Base-by-base conservation (phyloP, 1,284 basidiomycete species). In the Sphaerobolus stellatus region DNA sequence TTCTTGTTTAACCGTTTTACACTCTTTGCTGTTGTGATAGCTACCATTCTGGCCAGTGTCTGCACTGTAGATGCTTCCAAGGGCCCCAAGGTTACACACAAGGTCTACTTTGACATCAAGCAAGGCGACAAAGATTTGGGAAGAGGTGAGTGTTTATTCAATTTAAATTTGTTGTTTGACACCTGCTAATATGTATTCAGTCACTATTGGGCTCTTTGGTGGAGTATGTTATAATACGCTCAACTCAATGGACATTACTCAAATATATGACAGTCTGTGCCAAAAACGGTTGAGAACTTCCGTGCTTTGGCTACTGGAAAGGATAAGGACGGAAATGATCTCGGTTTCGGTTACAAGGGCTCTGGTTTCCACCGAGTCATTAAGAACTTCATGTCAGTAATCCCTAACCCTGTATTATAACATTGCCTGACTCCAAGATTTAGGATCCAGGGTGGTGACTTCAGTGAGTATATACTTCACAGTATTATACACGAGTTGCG, bases 31-130 rank as follows among this genome's bases (percentile, higher is more conserved):
- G 57, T 61, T 66, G 54, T 57, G 62, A 27, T 56, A 56, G 9
- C 52, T 60, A 22, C 54, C 20, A 29, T 56, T 14, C 41, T 56
- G 40, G 54, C 54, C 43, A 50, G 48, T 2, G 31, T 51, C 4
- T 56, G 36, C 27, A 54, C 52, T 22, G 52, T 43, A 16, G 86
- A 89, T 63, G 88, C 87, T n/a, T 79, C 79, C 14, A 90, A 88
- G 62, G 84, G 86, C 16, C 94, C 94, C 16, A 85, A 81, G 74
- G 86, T 97, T 66, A 95, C 94, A 48, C 75, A 91, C 82, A 92
- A 89, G 75, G 89, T 97, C 65, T 97, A 86, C 79, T 97, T 97
- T 66, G 94, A 97, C 72, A 87, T 97, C 59, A 85, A 89, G 65
- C 92, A 96, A 72, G 92, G 92, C 28, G 91, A 88, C 69, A 78